Evolutionary conservation across 306 rosid species (phyloP), one percentile per base, ranked within the genome.

Genomic region (Psophocarpus tetragonolobus): DNA sequence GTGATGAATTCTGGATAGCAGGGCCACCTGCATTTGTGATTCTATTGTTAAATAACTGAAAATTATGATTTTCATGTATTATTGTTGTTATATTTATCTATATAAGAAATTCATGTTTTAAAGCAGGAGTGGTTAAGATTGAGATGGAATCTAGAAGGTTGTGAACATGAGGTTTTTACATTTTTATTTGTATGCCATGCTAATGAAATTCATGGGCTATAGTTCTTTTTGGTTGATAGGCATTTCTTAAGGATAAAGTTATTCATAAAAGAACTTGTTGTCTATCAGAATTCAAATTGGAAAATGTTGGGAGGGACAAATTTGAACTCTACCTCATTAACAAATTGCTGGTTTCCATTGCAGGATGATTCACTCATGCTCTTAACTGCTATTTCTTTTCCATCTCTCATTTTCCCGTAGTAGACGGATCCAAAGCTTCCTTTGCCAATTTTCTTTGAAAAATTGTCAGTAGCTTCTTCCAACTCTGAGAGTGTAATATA

Each of bases 381-480:
- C 80, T 93, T 93, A 44, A 93, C 98, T 20, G 98, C 98, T 18
- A 93, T 91, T 85, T 93, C 98, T 82, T 91, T 93, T 62, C 92
- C 97, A 23, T 93, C 98, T 82, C 45, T 81, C 98, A 89, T 93
- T 73, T 85, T 93, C 73, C 98, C 98, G 67, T 93, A 88, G 69
- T 84, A 91, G 58, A 93, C 98, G 50, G 90, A 85, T 65, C 97
- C 98, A 80, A 93, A 93, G 85, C 98, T 93, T 81, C 98, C 98
- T 81, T 80, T 83, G 56, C 98, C 98, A 58, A 91, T 87, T 85
- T 91, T 91, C 85, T 81, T 85, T 14, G 90, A 81, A 71, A 87
- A 91, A 35, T 85, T 83, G 61, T 87, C 68, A 0, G 97, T 93
- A 53, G 95, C 97, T 78, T 81, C 92, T 87, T 83, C 88, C 63